Conservation (phyloP, 2,329 filamentous ascomycete species). For the Cryphonectria carpinicola region DNA sequence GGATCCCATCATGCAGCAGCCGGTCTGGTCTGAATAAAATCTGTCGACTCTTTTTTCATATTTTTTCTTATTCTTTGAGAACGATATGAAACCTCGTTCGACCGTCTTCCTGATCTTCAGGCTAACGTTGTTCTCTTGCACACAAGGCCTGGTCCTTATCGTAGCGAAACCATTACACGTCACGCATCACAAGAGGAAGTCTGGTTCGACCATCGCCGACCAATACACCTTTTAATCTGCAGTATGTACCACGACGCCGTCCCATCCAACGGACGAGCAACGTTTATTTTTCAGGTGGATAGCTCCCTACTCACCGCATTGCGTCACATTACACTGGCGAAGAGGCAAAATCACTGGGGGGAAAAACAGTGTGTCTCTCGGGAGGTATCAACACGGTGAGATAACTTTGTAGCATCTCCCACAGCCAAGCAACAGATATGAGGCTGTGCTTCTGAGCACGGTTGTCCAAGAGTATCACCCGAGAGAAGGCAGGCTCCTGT, state of each 20-base stretch:
- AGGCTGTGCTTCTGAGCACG: background rate
- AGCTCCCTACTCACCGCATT: background rate
- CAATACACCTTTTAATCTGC: background rate
- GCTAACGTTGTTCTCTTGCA: background rate
- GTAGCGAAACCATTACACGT: background rate
- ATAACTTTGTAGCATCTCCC: background rate
- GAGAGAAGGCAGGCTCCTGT: background rate
- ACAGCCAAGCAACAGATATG: background rate
- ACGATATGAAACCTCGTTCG: background rate
- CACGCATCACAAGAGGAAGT: background rate
- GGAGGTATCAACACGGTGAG: background rate
- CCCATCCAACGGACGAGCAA: background rate
- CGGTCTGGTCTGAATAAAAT: background rate
- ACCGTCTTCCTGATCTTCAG: background rate
- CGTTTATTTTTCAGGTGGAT: background rate
- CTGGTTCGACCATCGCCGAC: background rate
- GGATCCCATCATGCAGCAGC: background rate
- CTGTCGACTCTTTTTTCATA: background rate
- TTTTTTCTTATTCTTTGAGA: background rate
- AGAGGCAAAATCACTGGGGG: background rate
- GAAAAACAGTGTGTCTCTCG: background rate
- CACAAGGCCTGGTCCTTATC: background rate
- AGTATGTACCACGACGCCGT: background rate
- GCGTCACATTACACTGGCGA: background rate
- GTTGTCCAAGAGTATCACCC: background rate